These are phyloP conservation scores for Scheffersomyces segobiensis DNA, from an alignment of 1,139 yeast species.

Conservation along the genomic window DNA sequence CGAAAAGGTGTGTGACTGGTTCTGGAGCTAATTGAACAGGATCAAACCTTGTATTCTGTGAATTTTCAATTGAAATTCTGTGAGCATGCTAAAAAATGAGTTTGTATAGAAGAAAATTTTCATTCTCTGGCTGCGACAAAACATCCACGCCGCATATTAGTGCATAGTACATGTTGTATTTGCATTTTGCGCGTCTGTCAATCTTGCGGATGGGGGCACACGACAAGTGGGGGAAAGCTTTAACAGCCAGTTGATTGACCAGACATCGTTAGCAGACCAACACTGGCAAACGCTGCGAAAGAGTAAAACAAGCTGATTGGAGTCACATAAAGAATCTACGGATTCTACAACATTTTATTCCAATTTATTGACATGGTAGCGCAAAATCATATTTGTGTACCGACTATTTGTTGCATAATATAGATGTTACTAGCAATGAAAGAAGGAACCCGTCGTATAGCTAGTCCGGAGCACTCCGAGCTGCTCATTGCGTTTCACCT, in stretches of 20 bases:
- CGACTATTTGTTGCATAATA: not conserved
- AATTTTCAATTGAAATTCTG: not conserved
- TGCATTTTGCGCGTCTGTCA: not conserved
- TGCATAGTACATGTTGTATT: not conserved
- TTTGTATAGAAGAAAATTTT: conserved; percentile 1
- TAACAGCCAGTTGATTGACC: not conserved
- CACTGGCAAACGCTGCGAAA: not conserved
- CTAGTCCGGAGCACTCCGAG: not conserved
- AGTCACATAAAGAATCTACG: no score
- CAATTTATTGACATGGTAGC: not conserved
- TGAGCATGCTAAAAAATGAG: not conserved
- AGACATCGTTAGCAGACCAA: not conserved
- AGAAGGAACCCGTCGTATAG: not conserved
- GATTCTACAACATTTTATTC: no score
- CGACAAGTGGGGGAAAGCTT: not conserved
- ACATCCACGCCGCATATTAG: not conserved
- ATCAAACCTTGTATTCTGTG: not conserved
- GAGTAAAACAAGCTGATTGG: not conserved
- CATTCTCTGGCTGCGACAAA: not conserved
- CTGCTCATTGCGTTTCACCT: not conserved
- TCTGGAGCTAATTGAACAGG: not conserved
- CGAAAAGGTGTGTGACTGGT: not conserved
- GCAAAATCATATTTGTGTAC: not conserved
- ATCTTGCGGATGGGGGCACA: not conserved
- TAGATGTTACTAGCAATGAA: not conserved